Percentiles rank a stretch among this genome's conserved stretches.
Evolutionary conservation across 1,139 yeast species (phyloP).

Genomic region (Candida dubliniensis): DNA sequence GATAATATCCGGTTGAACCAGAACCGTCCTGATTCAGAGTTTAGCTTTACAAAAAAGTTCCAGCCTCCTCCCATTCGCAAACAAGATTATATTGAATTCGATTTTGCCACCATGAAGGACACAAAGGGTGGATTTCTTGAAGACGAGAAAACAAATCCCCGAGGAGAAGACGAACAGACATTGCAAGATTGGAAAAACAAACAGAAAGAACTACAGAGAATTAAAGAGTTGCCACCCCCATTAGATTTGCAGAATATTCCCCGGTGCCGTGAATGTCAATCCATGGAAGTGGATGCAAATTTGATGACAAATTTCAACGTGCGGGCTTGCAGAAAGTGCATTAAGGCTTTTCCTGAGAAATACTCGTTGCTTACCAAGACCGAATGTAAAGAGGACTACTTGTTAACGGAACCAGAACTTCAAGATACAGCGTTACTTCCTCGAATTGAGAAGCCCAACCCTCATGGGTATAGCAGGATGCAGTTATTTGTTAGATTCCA

Average conservation of each 20-base stretch:
- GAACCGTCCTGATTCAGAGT: conserved; percentile 8
- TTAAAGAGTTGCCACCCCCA: conserved; percentile 66
- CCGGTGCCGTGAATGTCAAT: conserved; percentile 77
- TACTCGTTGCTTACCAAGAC: conserved; percentile 91
- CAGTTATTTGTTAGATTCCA: conserved; percentile 86
- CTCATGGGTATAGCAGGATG: conserved; percentile 93
- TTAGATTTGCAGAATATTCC: conserved; percentile 70
- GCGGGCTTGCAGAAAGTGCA: conserved; percentile 80
- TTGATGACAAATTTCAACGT: conserved; percentile 63
- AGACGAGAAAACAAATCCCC: conserved; percentile 28
- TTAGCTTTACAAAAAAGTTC: conserved; percentile 16
- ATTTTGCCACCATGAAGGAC: conserved; percentile 86
- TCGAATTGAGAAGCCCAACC: conserved; percentile 87
- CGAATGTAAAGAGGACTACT: conserved; percentile 89
- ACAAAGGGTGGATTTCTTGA: conserved; percentile 82
- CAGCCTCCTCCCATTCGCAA: conserved; percentile 49
- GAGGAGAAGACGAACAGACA: conserved; percentile 34
- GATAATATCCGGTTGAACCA: conserved; percentile 14
- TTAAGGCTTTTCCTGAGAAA: conserved; percentile 74
- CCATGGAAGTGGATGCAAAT: conserved; percentile 76
- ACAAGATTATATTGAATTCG: conserved; percentile 85
- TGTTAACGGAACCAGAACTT: conserved; percentile 89
- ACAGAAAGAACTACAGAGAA: conserved; percentile 44
- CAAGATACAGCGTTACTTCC: conserved; percentile 67
- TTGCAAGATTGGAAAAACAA: conserved; percentile 79